phyloP scores from a whole-genome alignment of 768 basidiomycete species.

The Sutorius australiensis region DNA sequence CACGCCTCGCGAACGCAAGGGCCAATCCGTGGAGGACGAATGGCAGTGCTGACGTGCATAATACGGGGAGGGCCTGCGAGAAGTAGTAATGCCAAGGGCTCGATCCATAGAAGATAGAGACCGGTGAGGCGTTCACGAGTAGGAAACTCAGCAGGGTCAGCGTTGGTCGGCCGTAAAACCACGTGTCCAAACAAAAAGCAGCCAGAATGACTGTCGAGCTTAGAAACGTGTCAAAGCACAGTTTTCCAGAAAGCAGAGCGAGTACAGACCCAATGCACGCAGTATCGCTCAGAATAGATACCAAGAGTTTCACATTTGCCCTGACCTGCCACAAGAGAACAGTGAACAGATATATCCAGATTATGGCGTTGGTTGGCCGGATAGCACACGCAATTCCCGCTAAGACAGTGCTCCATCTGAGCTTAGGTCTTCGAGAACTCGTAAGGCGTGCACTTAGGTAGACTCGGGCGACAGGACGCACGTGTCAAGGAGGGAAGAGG shows the following conservation, averaged over 20 bases:
- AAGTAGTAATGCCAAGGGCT: conserved; percentile 89
- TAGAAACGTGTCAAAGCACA: conserved; percentile 6
- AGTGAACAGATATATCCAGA: conserved; percentile 74
- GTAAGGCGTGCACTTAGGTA: conserved; percentile 22
- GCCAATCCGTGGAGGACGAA: conserved; percentile 64
- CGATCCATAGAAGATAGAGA: conserved; percentile 91
- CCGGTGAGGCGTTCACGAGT: conserved; percentile 71
- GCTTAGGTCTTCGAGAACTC: conserved; percentile 31
- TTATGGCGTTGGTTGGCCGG: conserved; percentile 83
- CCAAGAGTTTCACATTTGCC: conserved; percentile 28
- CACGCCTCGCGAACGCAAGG: conserved; percentile 24
- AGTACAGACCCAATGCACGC: conserved; percentile 43
- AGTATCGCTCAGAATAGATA: conserved; percentile 38
- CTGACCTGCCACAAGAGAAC: conserved; percentile 55
- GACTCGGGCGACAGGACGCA: conserved; percentile 3
- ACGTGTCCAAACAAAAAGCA: conserved; percentile 54
- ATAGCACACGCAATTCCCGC: conserved; percentile 78
- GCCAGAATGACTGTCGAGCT: conserved; percentile 26
- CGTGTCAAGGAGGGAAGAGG: conserved; percentile 16
- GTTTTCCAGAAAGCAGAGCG: conserved; percentile 1
- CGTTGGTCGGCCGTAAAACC: conserved; percentile 63
- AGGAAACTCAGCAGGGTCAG: conserved; percentile 84
- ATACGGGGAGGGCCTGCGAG: conserved; percentile 78
- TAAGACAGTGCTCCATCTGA: conserved; percentile 43
- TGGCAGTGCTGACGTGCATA: conserved; percentile 70